A percentile compares a stretch with the other conserved stretches of the same genome.
Evolutionary conservation across 352 stramenopile genomes (phyloP).

Genomic region (Globisporangium solare): DNA sequence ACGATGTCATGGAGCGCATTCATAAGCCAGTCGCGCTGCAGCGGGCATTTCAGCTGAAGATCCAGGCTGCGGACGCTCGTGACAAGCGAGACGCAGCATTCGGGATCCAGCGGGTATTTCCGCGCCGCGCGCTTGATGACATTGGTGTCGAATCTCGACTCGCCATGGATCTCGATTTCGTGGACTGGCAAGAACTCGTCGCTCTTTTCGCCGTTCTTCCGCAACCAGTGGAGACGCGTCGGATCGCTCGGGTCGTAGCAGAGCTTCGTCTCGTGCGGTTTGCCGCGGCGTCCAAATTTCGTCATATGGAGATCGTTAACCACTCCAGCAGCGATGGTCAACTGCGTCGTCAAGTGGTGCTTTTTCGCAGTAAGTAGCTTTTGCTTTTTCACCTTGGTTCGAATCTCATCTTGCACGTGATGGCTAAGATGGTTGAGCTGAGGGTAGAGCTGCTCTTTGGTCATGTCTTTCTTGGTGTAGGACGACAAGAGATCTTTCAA

Average conservation of each 20-base stretch:
- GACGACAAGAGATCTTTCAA: constrained; percentile 53
- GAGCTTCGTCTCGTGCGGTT: constrained; percentile 67
- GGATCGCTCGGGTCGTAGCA: constrained; percentile 62
- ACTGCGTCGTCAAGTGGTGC: constrained; percentile 52
- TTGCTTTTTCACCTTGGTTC: constrained; percentile 34
- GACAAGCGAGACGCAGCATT: constrained; percentile 51
- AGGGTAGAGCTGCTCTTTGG: constrained; percentile 74
- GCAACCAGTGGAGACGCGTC: constrained; percentile 66
- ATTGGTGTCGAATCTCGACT: constrained; percentile 18
- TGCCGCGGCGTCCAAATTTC: constrained; percentile 69
- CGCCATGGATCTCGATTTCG: constrained; percentile 34
- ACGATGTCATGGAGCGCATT: constrained; percentile 61
- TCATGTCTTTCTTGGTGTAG: constrained; percentile 72
- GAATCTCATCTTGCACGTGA: constrained; percentile 64
- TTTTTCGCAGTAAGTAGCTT: constrained; percentile 45
- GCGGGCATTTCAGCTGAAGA: constrained; percentile 50
- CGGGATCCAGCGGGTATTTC: constrained; percentile 34
- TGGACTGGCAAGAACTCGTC: constrained; percentile 54
- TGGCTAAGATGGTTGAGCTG: constrained; percentile 65
- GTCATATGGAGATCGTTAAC: constrained; percentile 64
- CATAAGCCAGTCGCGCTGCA: constrained; percentile 77
- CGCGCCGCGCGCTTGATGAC: constrained; percentile 48
- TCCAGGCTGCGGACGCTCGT: constrained; percentile 50
- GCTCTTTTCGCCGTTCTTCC: constrained; percentile 73
- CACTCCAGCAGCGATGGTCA: constrained; percentile 53